A percentile compares a stretch with the other conserved stretches of the same genome.
These are phyloP conservation scores for Rubroshorea leprosula DNA, from an alignment of 345 rosid species.

Conservation along the genomic window DNA sequence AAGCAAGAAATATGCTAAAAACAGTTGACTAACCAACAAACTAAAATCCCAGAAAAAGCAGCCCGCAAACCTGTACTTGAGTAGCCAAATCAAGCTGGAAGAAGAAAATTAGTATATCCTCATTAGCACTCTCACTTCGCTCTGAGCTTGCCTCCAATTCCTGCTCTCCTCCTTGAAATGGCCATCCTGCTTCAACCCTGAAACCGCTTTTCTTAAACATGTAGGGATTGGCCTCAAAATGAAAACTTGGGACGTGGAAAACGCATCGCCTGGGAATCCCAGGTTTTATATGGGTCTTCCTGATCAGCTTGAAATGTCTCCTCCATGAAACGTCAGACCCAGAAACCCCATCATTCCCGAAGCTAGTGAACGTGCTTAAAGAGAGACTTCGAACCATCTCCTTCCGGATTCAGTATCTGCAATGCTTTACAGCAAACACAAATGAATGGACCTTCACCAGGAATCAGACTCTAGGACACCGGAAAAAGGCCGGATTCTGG, in stretches of 20 bases:
- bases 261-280: slow-evolving; percentile 29
- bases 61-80: slow-evolving; percentile 68
- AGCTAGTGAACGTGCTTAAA: slow-evolving; percentile 38
- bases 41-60: not conserved
- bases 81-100: slow-evolving; percentile 83
- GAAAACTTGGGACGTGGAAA: slow-evolving; percentile 27
- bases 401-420: not conserved
- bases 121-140: slow-evolving; percentile 83
- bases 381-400: slow-evolving; percentile 51
- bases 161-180: slow-evolving; percentile 60
- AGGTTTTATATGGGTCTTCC: slow-evolving; percentile 21
- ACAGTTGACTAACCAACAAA: not conserved
- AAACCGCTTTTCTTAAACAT: slow-evolving; percentile 29
- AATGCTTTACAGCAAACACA: no score
- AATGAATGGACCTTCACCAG: no score
- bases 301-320: slow-evolving; percentile 29
- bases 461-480: no score
- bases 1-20: not conserved
- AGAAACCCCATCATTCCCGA: slow-evolving; percentile 36
- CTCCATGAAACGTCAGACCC: slow-evolving; percentile 29
- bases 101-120: slow-evolving; percentile 84
- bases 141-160: slow-evolving; percentile 56
- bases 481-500: no score
- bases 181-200: slow-evolving; percentile 78
- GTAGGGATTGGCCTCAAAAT: slow-evolving; percentile 24